These are phyloP conservation scores for Sporothrix protearum DNA, from an alignment of 2,329 filamentous ascomycete species.

Conservation along the genomic window DNA sequence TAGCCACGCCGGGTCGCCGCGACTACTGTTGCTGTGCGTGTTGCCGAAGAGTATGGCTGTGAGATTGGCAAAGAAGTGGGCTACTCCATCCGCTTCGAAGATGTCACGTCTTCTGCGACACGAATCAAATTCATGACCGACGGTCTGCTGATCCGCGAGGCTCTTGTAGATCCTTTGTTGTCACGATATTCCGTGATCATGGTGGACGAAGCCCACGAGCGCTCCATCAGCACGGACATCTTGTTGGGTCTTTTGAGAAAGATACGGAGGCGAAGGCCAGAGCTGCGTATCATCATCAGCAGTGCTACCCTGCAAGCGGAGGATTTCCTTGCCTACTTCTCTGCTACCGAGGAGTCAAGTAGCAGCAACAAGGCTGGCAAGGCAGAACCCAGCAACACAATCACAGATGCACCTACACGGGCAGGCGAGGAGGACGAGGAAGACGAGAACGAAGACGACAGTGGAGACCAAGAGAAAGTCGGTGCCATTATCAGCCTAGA, in stretches of 20 bases:
- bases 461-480: slow-evolving; percentile 34
- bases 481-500: slow-evolving; percentile 76
- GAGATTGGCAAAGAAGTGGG: slow-evolving; percentile 87
- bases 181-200: slow-evolving; percentile 93
- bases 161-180: slow-evolving; percentile 84
- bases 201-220: slow-evolving; percentile 95
- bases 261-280: slow-evolving; percentile 72
- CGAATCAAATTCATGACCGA: slow-evolving; percentile 95
- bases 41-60: slow-evolving; percentile 84
- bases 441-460: slow-evolving; percentile 26
- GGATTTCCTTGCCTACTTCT: slow-evolving; percentile 78
- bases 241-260: slow-evolving; percentile 88
- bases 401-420: not conserved
- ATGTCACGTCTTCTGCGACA: slow-evolving; percentile 80
- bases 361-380: slow-evolving; percentile 26
- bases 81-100: slow-evolving; percentile 89
- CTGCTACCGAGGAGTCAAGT: slow-evolving; percentile 38
- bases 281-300: slow-evolving; percentile 84
- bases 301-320: slow-evolving; percentile 92
- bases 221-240: slow-evolving; percentile 88
- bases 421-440: slow-evolving; percentile 11
- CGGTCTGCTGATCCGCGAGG: slow-evolving; percentile 84
- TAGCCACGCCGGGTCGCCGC: slow-evolving; percentile 87
- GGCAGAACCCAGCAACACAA: not conserved
- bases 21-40: slow-evolving; percentile 80